A percentile compares a stretch with the other conserved stretches of the same genome.
phyloP scores from a whole-genome alignment of 306 rosid species.

The Gastrolobium bilobum region DNA sequence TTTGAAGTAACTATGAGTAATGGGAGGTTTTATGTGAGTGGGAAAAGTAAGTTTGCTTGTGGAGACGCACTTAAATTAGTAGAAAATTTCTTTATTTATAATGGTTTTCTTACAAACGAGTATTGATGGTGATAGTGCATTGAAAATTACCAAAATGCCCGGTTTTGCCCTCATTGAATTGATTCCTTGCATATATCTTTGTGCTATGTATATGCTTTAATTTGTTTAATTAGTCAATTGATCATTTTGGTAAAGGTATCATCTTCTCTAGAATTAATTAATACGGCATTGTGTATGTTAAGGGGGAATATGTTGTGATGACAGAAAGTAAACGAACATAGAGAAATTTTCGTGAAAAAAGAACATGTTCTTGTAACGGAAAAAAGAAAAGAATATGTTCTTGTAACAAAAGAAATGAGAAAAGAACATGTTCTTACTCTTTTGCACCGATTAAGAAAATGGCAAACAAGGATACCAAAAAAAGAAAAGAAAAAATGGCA shows the following conservation, averaged over 20 bases:
- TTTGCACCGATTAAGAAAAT: neutral
- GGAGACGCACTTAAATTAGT: slow-evolving; percentile 16
- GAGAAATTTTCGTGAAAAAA: neutral
- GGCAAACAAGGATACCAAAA: neutral
- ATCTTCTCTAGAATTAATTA: neutral
- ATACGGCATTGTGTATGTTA: neutral
- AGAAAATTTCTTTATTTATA: slow-evolving; percentile 49
- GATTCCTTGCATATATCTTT: slow-evolving; percentile 11
- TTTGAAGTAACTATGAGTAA: slow-evolving; percentile 19
- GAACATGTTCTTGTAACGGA: slow-evolving; percentile 7
- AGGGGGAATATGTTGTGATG: neutral
- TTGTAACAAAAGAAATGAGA: neutral
- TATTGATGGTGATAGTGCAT: neutral
- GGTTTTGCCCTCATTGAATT: slow-evolving; percentile 1
- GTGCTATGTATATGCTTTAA: neutral
- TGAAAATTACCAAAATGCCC: neutral
- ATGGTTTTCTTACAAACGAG: neutral
- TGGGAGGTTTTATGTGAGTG: neutral
- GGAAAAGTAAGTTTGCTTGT: slow-evolving; percentile 5
- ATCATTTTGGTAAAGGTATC: neutral
- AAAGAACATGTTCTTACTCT: neutral
- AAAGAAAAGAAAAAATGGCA: neutral
- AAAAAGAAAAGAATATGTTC: neutral
- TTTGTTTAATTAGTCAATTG: neutral
- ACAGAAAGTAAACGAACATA: neutral